These are phyloP conservation scores for Candida tammaniensis DNA, from an alignment of 805 yeast genomes.

Conservation along the genomic window DNA sequence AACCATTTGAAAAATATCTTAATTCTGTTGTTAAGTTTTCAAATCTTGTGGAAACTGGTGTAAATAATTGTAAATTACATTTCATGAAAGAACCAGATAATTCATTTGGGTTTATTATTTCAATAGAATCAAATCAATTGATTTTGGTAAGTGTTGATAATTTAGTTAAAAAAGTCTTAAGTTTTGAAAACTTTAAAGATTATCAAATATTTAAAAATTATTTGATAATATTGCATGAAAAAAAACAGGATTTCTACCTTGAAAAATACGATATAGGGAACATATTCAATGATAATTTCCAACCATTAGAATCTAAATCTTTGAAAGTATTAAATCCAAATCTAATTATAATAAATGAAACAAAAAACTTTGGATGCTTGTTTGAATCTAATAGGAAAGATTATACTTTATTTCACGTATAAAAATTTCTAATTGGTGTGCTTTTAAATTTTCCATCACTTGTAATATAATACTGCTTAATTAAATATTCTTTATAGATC, in stretches of 20 bases:
- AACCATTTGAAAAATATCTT: conserved; percentile 9
- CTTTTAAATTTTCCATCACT: not conserved
- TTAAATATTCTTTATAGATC: conserved; percentile 24
- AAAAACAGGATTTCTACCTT: not conserved
- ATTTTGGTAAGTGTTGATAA: not conserved
- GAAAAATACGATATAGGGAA: conserved; percentile 1
- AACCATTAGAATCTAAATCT: not conserved
- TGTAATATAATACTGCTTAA: conserved; percentile 28
- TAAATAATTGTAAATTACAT: conserved; percentile 1
- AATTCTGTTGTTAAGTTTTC: conserved; percentile 5
- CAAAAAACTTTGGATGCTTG: conserved; percentile 33
- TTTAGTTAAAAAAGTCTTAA: not conserved
- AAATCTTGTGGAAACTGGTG: not conserved
- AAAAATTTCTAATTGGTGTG: conserved; percentile 4
- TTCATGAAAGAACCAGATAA: not conserved
- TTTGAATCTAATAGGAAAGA: conserved; percentile 38
- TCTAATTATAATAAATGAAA: conserved; percentile 28
- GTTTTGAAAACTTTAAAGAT: conserved; percentile 1
- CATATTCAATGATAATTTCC: conserved; percentile 1
- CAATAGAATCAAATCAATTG: not conserved
- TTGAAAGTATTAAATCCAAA: not conserved
- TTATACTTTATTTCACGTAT: too few relatives aligned
- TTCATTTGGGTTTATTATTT: not conserved
- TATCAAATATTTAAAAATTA: conserved; percentile 3
- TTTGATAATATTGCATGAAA: conserved; percentile 3